phyloP scores from a whole-genome alignment of 2,329 filamentous ascomycete species.

The Chrysosporium queenslandicum region DNA sequence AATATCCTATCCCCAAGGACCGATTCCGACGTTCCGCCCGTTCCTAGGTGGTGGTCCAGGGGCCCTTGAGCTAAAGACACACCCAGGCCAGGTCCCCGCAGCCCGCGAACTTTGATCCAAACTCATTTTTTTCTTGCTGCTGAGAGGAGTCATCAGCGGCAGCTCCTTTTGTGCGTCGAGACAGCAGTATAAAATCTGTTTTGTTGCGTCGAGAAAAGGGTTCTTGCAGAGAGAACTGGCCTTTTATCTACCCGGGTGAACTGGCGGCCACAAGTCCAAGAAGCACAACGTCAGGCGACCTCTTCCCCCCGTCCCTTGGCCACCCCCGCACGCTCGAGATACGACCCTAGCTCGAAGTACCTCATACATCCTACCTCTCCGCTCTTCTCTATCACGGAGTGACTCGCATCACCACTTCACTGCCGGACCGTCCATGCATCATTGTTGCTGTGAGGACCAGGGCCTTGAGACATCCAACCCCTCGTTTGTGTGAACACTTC shows the following conservation, averaged over 20 bases:
- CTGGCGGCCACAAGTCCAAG: no score
- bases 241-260: no score
- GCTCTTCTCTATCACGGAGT: background rate
- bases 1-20: no score
- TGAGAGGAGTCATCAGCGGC: background rate
- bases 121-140: background rate
- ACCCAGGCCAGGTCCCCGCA: background rate
- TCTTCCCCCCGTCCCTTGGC: conserved; percentile 11
- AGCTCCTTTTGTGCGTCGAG: background rate
- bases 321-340: conserved; percentile 9
- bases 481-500: background rate
- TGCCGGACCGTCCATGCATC: background rate
- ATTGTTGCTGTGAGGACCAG: background rate
- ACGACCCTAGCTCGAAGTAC: conserved; percentile 2
- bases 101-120: background rate
- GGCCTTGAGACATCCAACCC: background rate
- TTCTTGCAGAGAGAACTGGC: no score
- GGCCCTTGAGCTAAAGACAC: background rate
- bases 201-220: background rate
- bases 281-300: no score
- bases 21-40: background rate
- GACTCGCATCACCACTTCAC: background rate
- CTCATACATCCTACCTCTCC: no score
- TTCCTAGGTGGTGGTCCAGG: background rate
- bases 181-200: background rate